Conservation (phyloP, 179 eudicot species). For the Patellifolia procumbens region DNA sequence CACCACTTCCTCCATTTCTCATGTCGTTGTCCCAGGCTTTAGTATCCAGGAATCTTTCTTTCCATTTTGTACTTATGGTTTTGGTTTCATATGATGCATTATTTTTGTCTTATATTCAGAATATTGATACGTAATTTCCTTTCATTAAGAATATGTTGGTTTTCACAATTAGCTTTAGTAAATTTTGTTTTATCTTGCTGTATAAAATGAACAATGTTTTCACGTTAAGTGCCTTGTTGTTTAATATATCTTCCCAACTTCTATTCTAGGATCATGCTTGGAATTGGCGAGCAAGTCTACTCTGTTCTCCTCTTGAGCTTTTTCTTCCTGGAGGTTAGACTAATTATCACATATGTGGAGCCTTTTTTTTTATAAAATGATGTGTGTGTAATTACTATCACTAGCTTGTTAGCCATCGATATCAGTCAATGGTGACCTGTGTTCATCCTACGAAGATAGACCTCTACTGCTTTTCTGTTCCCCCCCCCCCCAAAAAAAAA, state of each 20-base stretch:
- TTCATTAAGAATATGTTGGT: background rate
- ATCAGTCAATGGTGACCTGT: background rate
- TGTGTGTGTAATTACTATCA: slow-evolving; percentile 6
- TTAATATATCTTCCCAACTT: slow-evolving; percentile 22
- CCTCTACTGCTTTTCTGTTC: background rate
- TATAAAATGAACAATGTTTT: background rate
- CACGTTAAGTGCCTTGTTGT: slow-evolving; percentile 1
- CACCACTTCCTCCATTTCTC: background rate
- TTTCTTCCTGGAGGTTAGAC: slow-evolving; percentile 82
- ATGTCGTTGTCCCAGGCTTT: background rate
- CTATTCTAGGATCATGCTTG: slow-evolving; percentile 72
- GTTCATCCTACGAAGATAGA: background rate
- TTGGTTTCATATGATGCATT: background rate
- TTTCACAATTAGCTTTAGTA: background rate
- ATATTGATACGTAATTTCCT: background rate
- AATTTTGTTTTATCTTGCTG: background rate
- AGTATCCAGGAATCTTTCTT: background rate
- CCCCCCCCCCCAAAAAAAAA: background rate
- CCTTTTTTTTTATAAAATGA: background rate
- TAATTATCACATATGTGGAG: slow-evolving; percentile 4
- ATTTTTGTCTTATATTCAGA: no score
- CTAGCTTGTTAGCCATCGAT: slow-evolving; percentile 1
- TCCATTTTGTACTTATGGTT: background rate
- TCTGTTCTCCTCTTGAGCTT: slow-evolving; percentile 72
- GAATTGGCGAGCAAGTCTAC: slow-evolving; percentile 89